phyloP scores from a whole-genome alignment of 768 basidiomycete genomes.

The Tephrocybe sp. region DNA sequence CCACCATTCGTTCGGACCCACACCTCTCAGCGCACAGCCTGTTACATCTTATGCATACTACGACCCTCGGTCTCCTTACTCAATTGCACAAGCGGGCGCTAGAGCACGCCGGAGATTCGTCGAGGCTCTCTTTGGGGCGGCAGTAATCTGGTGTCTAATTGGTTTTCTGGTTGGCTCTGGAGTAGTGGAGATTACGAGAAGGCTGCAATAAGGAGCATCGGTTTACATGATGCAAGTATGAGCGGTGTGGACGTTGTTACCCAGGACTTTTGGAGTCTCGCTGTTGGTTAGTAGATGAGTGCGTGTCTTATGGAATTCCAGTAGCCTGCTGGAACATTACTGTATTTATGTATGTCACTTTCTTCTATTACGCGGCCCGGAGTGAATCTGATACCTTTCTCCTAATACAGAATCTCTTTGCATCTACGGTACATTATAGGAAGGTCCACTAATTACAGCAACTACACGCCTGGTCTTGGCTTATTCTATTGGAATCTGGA shows the following conservation, averaged over 20 bases:
- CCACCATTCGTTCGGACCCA: conserved; percentile 35
- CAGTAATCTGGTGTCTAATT: conserved; percentile 17
- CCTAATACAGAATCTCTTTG: too few species aligned
- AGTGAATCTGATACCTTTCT: neutral
- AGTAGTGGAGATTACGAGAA: neutral
- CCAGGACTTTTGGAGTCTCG: neutral
- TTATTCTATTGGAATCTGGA: too few species aligned
- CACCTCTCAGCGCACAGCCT: conserved; percentile 34
- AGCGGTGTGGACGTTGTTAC: neutral
- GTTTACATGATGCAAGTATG: too few species aligned
- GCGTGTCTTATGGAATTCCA: neutral
- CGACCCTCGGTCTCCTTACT: conserved; percentile 31
- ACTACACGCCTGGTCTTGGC: too few species aligned
- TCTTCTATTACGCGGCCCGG: neutral
- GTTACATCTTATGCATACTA: conserved; percentile 40
- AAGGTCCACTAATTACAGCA: too few species aligned
- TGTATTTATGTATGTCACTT: neutral
- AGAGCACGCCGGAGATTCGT: conserved; percentile 40
- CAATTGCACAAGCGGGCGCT: conserved; percentile 29
- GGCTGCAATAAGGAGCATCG: neutral
- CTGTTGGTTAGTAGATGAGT: neutral
- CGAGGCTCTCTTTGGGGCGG: conserved; percentile 11
- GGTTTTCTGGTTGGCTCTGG: conserved; percentile 25
- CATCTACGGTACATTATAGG: too few species aligned
- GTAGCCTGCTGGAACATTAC: neutral